phyloP scores from a whole-genome alignment of 2,329 filamentous ascomycete genomes.

The Pyricularia pennisetigena region DNA sequence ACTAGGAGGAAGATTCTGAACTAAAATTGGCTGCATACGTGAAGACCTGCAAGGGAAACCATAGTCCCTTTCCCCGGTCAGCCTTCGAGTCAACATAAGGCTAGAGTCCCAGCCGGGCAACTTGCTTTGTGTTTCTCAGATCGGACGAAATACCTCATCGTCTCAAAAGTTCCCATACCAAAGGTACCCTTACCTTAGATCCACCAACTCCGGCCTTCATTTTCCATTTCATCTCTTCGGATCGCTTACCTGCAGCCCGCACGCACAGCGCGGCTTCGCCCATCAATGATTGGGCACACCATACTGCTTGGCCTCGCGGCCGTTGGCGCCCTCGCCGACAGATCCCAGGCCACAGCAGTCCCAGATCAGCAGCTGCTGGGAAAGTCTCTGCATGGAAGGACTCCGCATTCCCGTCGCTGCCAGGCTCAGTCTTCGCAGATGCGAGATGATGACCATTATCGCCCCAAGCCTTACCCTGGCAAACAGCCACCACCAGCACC shows the following conservation, averaged over 20 bases:
- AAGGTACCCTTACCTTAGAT: neutral
- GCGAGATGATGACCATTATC: neutral
- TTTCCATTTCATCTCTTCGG: neutral
- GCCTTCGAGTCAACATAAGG: neutral
- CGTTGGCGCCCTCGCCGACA: neutral
- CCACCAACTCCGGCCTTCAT: neutral
- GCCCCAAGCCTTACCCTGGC: neutral
- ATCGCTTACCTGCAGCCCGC: neutral
- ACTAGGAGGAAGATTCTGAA: neutral
- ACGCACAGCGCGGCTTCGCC: neutral
- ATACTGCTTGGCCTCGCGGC: neutral
- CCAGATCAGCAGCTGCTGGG: neutral
- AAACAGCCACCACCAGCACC: neutral
- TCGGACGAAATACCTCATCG: neutral
- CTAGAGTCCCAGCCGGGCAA: neutral
- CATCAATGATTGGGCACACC: neutral
- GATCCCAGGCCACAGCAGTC: neutral
- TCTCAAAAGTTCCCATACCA: neutral
- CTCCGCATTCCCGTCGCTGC: neutral
- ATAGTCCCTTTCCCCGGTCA: neutral
- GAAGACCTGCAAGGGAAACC: neutral
- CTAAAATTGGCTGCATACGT: neutral
- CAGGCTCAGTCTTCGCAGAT: neutral
- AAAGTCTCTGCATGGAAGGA: neutral
- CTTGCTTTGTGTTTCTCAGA: neutral